Conservation (phyloP, 441 rosid species). For the Lepidium campestre region DNA sequence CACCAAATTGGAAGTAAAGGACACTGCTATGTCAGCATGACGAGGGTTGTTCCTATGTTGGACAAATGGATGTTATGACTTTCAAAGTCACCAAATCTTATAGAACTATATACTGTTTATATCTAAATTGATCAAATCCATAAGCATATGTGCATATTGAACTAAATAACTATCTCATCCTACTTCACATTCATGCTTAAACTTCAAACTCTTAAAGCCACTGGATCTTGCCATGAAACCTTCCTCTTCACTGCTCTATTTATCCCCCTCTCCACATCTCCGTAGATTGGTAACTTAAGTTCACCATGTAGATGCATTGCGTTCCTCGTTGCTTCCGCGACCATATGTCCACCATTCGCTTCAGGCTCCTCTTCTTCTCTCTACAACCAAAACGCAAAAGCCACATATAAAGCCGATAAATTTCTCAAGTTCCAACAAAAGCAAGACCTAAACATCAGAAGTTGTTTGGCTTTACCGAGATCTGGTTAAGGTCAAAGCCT, state of each 20-base stretch:
- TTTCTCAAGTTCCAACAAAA: background rate
- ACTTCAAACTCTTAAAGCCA: conserved; percentile 69
- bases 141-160: conserved; percentile 19
- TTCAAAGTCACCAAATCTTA: background rate
- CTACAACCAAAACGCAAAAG: conserved; percentile 34
- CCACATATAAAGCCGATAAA: background rate
- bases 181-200: background rate
- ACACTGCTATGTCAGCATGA: background rate
- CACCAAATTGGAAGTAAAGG: conserved; percentile 3
- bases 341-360: conserved; percentile 29
- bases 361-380: conserved; percentile 70
- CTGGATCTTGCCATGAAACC: conserved; percentile 93
- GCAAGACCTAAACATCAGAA: background rate
- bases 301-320: conserved; percentile 39
- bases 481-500: conserved; percentile 73
- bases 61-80: background rate
- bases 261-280: conserved; percentile 52
- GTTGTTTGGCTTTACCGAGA: conserved; percentile 51
- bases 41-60: background rate
- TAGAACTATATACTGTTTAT: background rate
- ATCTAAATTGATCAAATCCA: too few species aligned
- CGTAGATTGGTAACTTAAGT: conserved; percentile 49
- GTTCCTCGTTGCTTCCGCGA: conserved; percentile 38
- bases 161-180: conserved; percentile 10
- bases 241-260: conserved; percentile 68